phyloP scores from a whole-genome alignment of 805 yeast species.

The Starmerella vitae region DNA sequence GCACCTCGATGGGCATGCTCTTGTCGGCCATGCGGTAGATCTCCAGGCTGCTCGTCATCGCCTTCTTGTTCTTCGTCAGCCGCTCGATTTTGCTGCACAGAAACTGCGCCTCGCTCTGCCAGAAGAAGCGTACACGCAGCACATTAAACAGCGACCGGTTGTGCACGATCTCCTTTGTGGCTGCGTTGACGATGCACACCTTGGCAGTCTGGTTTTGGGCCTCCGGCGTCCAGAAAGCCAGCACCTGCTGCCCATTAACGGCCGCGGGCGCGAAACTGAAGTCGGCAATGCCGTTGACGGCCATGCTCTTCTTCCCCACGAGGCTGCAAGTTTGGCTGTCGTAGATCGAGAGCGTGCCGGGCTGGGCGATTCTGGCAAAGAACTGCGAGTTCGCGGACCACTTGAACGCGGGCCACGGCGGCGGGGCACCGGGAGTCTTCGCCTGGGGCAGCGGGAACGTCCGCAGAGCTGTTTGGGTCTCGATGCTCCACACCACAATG shows the following conservation, averaged over 20 bases:
- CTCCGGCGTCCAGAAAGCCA: slow-evolving; percentile 97
- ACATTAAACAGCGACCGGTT: slow-evolving; percentile 92
- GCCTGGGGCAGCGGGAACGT: slow-evolving; percentile 58
- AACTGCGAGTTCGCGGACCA: slow-evolving; percentile 89
- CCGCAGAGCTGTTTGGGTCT: slow-evolving; percentile 68
- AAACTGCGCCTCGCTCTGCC: slow-evolving; percentile 81
- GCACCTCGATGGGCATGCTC: slow-evolving; percentile 86
- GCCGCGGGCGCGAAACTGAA: slow-evolving; percentile 93
- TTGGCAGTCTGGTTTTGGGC: slow-evolving; percentile 83
- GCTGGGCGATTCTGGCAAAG: slow-evolving; percentile 92
- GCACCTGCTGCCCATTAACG: slow-evolving; percentile 48
- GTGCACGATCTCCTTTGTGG: slow-evolving; percentile 69
- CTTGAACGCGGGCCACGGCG: slow-evolving; percentile 90
- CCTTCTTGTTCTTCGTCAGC: slow-evolving; percentile 90
- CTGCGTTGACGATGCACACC: slow-evolving; percentile 78
- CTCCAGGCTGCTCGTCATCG: slow-evolving; percentile 80
- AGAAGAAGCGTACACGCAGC: slow-evolving; percentile 72
- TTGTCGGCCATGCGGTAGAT: slow-evolving; percentile 77
- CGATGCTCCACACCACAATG: slow-evolving; percentile 83
- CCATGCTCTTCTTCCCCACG: slow-evolving; percentile 72
- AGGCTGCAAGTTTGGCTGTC: slow-evolving; percentile 68
- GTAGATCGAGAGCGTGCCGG: slow-evolving; percentile 72
- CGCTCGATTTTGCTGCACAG: slow-evolving; percentile 93
- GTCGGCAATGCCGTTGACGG: slow-evolving; percentile 72
- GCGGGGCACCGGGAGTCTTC: slow-evolving; percentile 32